A percentile compares a stretch with the other conserved stretches of the same genome.
Evolutionary conservation across 2,329 filamentous ascomycete genomes (phyloP).

Genomic region (Fusarium proliferatum): DNA sequence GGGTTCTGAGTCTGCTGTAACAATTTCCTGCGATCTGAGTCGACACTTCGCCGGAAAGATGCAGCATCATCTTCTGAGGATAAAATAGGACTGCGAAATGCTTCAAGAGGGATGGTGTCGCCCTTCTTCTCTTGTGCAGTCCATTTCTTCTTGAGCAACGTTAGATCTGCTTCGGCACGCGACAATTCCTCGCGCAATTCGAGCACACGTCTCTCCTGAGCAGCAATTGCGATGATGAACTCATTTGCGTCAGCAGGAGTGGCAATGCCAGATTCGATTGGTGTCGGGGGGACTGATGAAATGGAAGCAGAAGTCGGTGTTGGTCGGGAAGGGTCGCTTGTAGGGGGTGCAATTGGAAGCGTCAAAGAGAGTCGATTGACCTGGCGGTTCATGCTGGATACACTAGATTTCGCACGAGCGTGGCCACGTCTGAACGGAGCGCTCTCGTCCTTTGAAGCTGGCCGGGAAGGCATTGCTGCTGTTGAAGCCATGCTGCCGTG

Average conservation of each 20-base stretch:
- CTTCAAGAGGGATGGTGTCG: constrained; percentile 68
- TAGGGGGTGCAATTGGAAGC: constrained; percentile 68
- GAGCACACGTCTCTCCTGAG: constrained; percentile 89
- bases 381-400: constrained; percentile 57
- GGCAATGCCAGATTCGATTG: constrained; percentile 56
- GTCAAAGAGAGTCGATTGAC: constrained; percentile 70
- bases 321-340: constrained; percentile 63
- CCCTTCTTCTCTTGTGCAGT: constrained; percentile 81
- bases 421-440: constrained; percentile 55
- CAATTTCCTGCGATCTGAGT: constrained; percentile 79
- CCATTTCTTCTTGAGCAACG: constrained; percentile 85
- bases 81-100: constrained; percentile 56
- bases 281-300: constrained; percentile 62
- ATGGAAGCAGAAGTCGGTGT: constrained; percentile 56
- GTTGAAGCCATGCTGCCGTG: constrained; percentile 34
- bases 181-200: constrained; percentile 91
- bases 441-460: constrained; percentile 53
- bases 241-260: constrained; percentile 68
- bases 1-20: constrained; percentile 62
- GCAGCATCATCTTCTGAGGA: constrained; percentile 49
- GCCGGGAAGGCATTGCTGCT: constrained; percentile 51
- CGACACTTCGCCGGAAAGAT: constrained; percentile 59
- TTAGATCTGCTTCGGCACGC: constrained; percentile 82
- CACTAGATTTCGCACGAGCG: constrained; percentile 63
- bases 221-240: constrained; percentile 89